A percentile compares a stretch with the other conserved stretches of the same genome.
Conservation (phyloP, 352 stramenopile genomes). For the Pilasporangium apinafurcum region DNA sequence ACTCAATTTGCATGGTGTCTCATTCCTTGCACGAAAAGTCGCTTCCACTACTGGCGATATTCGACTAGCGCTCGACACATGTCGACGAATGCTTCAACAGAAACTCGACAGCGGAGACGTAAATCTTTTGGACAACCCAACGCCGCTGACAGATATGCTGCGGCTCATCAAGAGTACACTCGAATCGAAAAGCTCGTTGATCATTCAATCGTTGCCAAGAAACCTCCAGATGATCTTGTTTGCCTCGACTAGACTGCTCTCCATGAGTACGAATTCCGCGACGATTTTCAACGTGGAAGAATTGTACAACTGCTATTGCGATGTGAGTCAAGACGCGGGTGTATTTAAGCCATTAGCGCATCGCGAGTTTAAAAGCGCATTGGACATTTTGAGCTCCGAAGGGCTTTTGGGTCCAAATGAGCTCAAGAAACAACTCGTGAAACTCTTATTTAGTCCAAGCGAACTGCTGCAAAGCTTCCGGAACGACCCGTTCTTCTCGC, state of each 20-base stretch:
- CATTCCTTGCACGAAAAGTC: slow-evolving; percentile 78
- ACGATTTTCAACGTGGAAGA: slow-evolving; percentile 50
- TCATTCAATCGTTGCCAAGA: slow-evolving; percentile 57
- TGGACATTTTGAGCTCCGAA: slow-evolving; percentile 67
- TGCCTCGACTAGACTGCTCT: slow-evolving; percentile 39
- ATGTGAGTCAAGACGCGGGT: slow-evolving; percentile 55
- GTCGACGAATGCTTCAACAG: slow-evolving; percentile 58
- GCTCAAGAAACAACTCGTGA: slow-evolving; percentile 70
- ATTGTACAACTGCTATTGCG: slow-evolving; percentile 63
- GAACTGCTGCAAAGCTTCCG: slow-evolving; percentile 68
- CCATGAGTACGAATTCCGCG: slow-evolving; percentile 16
- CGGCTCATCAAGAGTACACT: slow-evolving; percentile 64
- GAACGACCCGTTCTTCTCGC: slow-evolving; percentile 67
- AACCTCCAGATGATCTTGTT: slow-evolving; percentile 84
- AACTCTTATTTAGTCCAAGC: slow-evolving; percentile 60
- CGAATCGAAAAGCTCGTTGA: slow-evolving; percentile 51
- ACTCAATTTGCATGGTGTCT: slow-evolving; percentile 62
- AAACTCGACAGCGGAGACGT: slow-evolving; percentile 7
- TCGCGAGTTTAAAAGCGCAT: slow-evolving; percentile 57
- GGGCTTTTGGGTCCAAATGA: slow-evolving; percentile 48
- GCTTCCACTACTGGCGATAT: slow-evolving; percentile 74
- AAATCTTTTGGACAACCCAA: slow-evolving; percentile 10
- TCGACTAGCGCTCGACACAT: slow-evolving; percentile 66
- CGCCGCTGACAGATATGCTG: slow-evolving; percentile 70
- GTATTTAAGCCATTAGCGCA: slow-evolving; percentile 54